Evolutionary conservation across 495 filamentous ascomycete genomes (phyloP), one percentile per base, ranked within the genome.

Genomic region (Aspergillus indologenus): DNA sequence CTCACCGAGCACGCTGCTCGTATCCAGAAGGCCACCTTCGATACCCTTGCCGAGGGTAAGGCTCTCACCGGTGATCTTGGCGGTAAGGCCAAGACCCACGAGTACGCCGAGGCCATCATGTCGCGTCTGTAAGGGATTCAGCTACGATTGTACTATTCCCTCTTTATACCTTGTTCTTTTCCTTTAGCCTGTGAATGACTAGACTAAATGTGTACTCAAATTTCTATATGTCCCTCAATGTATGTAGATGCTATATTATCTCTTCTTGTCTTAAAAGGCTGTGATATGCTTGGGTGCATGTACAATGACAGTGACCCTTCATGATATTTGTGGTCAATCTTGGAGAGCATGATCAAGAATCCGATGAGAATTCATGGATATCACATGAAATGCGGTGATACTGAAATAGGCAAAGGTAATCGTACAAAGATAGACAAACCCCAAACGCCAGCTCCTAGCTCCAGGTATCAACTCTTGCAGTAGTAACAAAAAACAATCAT

Each of bases 1-100:
- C 81, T 98, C 54, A 83, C 81, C 68, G 83, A 91, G 57, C 86
- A 97, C 70, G 94, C 95, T 54, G 77, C 83, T 69, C 86, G 84
- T 68, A 98, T 98, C 68, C 90, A 96, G 83, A 90, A 83, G 71
- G 94, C 95, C 53, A 95, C 90, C 65, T 97, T 98, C 73, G 89
- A 87, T 68, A 96, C 91, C 31, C 81, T 98, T 54, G 87, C 91
- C 21, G 93, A 98, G 81, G 94, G 95, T 75, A 96, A 96, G 88
- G 71, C 85, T 34, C 83, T 98, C 72, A 98, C 94, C 22, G 92
- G 92, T 65, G 94, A 98, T 78, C 78, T 98, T 66, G 93, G 94
- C 61, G 94, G 94, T 65, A 96, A 91, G 77, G 80, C 94, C 48
- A 93, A 92, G 83, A 98, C 93, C 62, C 75, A 85, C 75, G 87